phyloP scores from a whole-genome alignment of 768 basidiomycete genomes.

The Collybia sordida region DNA sequence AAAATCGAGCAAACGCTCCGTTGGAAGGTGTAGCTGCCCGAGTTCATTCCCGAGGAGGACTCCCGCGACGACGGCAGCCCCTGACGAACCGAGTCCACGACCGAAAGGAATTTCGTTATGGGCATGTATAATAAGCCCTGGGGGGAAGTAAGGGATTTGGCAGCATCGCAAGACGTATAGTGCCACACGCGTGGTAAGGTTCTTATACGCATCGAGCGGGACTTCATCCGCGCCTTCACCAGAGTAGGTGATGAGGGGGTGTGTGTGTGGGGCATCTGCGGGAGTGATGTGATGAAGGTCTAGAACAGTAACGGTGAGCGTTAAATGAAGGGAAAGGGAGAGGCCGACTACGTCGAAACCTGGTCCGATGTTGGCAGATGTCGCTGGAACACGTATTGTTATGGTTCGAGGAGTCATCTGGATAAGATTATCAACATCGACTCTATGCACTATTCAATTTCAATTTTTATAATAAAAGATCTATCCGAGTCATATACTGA shows the following conservation, averaged over 20 bases:
- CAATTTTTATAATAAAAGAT: too few relatives aligned
- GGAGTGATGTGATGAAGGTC: too few relatives aligned
- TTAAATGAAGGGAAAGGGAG: constrained; percentile 84
- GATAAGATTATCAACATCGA: too few relatives aligned
- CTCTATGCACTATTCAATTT: too few relatives aligned
- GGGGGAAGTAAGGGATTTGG: constrained; percentile 70
- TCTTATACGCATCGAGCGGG: constrained; percentile 93
- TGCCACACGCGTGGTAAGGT: constrained; percentile 94
- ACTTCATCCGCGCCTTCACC: constrained; percentile 92
- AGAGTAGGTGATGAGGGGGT: constrained; percentile 72
- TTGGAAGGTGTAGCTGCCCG: constrained; percentile 68
- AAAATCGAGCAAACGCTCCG: constrained; percentile 83
- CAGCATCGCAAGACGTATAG: constrained; percentile 97
- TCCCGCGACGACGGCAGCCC: constrained; percentile 98
- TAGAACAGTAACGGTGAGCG: constrained; percentile 59
- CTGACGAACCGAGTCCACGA: constrained; percentile 95
- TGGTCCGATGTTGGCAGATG: constrained; percentile 97
- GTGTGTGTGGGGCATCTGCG: constrained; percentile 31
- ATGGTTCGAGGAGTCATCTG: constrained; percentile 36
- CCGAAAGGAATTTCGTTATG: constrained; percentile 98
- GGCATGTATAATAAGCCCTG: constrained; percentile 70
- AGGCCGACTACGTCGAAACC: constrained; percentile 99
- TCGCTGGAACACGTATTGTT: constrained; percentile 89
- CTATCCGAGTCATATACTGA: too few relatives aligned
- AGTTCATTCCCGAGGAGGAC: constrained; percentile 88